Conservation (phyloP, 768 basidiomycete genomes). For the Thelephora aurantiotincta region DNA sequence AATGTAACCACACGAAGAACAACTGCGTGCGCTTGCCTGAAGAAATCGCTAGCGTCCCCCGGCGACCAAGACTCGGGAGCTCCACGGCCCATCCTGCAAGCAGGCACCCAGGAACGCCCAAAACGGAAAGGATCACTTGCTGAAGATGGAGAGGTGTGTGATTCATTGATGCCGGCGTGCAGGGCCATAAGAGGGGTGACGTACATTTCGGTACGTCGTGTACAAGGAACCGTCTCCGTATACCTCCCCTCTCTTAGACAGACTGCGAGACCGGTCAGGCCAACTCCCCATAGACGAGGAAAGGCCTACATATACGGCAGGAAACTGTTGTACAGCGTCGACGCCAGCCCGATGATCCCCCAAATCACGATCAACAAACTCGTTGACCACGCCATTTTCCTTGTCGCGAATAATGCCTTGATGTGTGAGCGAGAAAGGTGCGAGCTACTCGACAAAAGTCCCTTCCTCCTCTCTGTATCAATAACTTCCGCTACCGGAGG, state of each 20-base stretch:
- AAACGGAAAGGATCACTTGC: conserved; percentile 56
- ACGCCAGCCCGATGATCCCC: conserved; percentile 23
- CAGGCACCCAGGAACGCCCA: conserved; percentile 61
- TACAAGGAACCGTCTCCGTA: conserved; percentile 21
- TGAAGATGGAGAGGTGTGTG: conserved; percentile 12
- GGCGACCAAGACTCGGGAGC: conserved; percentile 44
- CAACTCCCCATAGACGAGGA: too few species aligned
- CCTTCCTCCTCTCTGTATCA: conserved; percentile 6
- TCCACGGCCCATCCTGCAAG: conserved; percentile 64
- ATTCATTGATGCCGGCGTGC: not conserved
- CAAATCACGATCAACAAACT: conserved; percentile 34
- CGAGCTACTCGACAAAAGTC: conserved; percentile 26
- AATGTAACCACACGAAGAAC: conserved; percentile 14
- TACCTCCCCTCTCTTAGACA: conserved; percentile 20
- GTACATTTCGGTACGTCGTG: conserved; percentile 23
- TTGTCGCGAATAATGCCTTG: conserved; percentile 46
- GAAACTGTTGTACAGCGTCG: conserved; percentile 24
- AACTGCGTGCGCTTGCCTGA: conserved; percentile 31
- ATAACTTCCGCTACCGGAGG: not conserved
- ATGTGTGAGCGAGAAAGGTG: conserved; percentile 30
- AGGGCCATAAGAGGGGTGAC: conserved; percentile 3
- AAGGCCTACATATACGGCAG: conserved; percentile 19
- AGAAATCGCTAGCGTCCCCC: conserved; percentile 50
- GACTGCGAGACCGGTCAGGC: conserved; percentile 8
- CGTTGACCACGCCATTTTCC: conserved; percentile 52